These are phyloP conservation scores for Rhizopogon vesiculosus DNA, from an alignment of 768 basidiomycete genomes.

Conservation along the genomic window DNA sequence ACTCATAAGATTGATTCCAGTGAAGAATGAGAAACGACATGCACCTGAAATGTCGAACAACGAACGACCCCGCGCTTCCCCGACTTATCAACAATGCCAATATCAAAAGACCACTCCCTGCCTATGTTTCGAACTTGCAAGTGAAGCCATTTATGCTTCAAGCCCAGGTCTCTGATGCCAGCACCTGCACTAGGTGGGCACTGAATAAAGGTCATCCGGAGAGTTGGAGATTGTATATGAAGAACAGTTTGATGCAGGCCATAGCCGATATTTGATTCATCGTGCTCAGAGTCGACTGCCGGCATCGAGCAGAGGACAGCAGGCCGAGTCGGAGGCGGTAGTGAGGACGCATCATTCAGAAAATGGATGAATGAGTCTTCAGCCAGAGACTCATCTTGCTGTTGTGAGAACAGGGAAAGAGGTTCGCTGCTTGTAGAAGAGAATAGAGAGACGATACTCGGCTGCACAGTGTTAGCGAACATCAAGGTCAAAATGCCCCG, in stretches of 20 bases:
- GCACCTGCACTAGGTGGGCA: conserved; percentile 39
- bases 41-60: conserved; percentile 80
- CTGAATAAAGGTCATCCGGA: conserved; percentile 63
- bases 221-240: conserved; percentile 75
- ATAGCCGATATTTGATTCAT: conserved; percentile 28
- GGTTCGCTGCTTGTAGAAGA: conserved; percentile 68
- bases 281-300: conserved; percentile 22
- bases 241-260: conserved; percentile 62
- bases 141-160: conserved; percentile 73
- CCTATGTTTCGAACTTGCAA: conserved; percentile 67
- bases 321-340: conserved; percentile 42
- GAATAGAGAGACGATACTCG: conserved; percentile 64
- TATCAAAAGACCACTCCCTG: conserved; percentile 70
- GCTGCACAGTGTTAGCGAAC: conserved; percentile 58
- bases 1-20: background rate
- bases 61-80: conserved; percentile 58
- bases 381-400: conserved; percentile 45
- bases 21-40: background rate
- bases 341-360: conserved; percentile 52
- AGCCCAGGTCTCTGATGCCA: conserved; percentile 36
- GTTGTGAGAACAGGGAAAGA: conserved; percentile 47
- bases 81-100: conserved; percentile 63
- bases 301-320: conserved; percentile 42
- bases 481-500: conserved; percentile 26
- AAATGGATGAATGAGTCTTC: conserved; percentile 63